These are phyloP conservation scores for Saturnispora mendoncae DNA, from an alignment of 805 yeast genomes.

Conservation along the genomic window DNA sequence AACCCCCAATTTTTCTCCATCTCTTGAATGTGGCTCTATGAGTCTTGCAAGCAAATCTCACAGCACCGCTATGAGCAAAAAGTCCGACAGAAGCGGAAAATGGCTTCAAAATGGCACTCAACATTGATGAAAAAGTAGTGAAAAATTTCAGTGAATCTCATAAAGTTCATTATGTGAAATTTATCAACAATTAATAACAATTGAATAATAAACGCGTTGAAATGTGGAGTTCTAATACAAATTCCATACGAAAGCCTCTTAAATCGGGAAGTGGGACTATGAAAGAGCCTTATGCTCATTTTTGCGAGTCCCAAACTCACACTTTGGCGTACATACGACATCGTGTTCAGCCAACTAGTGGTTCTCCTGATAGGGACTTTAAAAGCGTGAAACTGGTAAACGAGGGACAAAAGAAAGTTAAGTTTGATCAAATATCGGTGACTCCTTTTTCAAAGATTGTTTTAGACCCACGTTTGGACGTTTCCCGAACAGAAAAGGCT, in stretches of 20 bases:
- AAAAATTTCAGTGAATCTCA: slow-evolving; percentile 1
- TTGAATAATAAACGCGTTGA: not conserved
- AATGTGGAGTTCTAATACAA: not conserved
- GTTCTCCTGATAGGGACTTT: slow-evolving; percentile 1
- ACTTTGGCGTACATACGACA: not conserved
- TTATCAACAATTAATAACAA: not conserved
- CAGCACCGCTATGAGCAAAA: slow-evolving; percentile 21
- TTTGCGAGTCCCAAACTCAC: slow-evolving; percentile 7
- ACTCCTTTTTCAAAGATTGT: not conserved
- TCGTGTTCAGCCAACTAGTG: not conserved
- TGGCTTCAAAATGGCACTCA: slow-evolving; percentile 15
- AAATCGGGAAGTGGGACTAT: not conserved
- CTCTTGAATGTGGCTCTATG: slow-evolving; percentile 84
- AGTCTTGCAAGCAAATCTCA: slow-evolving; percentile 45
- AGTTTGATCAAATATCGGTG: not conserved
- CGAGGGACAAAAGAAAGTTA: slow-evolving; percentile 1
- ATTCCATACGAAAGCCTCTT: not conserved
- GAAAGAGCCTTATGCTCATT: not conserved
- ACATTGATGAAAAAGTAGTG: slow-evolving; percentile 6
- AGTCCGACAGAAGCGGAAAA: slow-evolving; percentile 7
- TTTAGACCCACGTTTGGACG: slow-evolving; percentile 4
- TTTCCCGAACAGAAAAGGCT: not conserved
- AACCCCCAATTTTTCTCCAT: slow-evolving; percentile 56
- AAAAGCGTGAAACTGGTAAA: slow-evolving; percentile 1
- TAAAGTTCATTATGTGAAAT: not conserved